A percentile compares a stretch with the other conserved stretches of the same genome.
Conservation (phyloP, 1,284 basidiomycete genomes). For the Sporisorium scitamineum region DNA sequence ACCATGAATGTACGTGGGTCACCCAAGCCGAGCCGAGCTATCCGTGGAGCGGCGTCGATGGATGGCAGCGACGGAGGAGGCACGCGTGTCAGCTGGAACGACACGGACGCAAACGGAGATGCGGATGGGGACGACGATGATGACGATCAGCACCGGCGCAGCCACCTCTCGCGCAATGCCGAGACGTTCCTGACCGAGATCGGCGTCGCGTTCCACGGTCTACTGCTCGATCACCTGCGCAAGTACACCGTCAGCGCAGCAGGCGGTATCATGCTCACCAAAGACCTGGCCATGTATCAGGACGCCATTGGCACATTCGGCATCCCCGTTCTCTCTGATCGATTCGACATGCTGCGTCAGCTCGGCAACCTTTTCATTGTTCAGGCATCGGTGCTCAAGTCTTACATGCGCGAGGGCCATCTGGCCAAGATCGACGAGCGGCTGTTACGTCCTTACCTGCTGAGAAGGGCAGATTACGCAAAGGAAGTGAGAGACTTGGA, state of each 20-base stretch:
- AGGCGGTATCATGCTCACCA: constrained; percentile 96
- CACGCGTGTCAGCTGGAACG: constrained; percentile 26
- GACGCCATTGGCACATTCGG: constrained; percentile 85
- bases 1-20: constrained; percentile 24
- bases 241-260: constrained; percentile 97
- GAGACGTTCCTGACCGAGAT: constrained; percentile 93
- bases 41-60: constrained; percentile 13
- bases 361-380: constrained; percentile 88
- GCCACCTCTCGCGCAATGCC: constrained; percentile 75
- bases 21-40: constrained; percentile 16
- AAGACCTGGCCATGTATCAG: constrained; percentile 97
- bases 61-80: constrained; percentile 17
- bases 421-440: constrained; percentile 85
- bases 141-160: constrained; percentile 22
- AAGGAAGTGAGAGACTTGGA: constrained; percentile 63
- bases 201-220: constrained; percentile 91
- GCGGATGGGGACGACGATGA: constrained; percentile 2
- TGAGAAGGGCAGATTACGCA: constrained; percentile 84
- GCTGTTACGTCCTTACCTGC: constrained; percentile 89
- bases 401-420: constrained; percentile 68
- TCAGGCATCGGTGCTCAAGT: constrained; percentile 65
- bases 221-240: constrained; percentile 92
- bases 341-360: constrained; percentile 98
- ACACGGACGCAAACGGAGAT: constrained; percentile 9
- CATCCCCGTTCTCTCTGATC: constrained; percentile 86